Conservation (phyloP, 1,284 basidiomycete species). For the Moniliella sp. region DNA sequence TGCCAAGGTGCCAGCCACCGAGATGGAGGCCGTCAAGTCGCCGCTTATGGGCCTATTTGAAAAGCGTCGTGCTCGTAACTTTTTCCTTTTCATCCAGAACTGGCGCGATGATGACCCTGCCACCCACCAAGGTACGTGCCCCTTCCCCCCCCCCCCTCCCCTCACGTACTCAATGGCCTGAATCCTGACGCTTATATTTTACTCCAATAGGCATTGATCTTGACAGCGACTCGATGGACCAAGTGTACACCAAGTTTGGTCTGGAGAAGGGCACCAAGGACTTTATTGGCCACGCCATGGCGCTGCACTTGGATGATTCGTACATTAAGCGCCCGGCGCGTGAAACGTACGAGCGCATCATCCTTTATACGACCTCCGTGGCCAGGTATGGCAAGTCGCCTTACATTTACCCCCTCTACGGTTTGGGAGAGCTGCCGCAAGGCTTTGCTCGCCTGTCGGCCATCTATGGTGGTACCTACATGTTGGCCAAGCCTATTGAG, state of each 20-base stretch:
- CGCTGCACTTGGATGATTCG: constrained; percentile 74
- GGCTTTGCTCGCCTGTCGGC: constrained; percentile 84
- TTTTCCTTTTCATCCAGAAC: constrained; percentile 86
- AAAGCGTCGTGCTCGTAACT: constrained; percentile 92
- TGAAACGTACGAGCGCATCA: constrained; percentile 74
- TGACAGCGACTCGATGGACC: constrained; percentile 25
- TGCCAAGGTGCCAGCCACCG: constrained; percentile 90
- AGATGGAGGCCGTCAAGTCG: constrained; percentile 77
- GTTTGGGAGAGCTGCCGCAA: constrained; percentile 92
- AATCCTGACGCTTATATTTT: too few species aligned
- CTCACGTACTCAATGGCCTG: too few species aligned
- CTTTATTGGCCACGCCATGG: constrained; percentile 98
- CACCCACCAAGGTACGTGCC: constrained; percentile 62
- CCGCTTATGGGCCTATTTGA: constrained; percentile 95
- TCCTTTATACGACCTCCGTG: constrained; percentile 95
- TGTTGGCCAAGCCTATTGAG: constrained; percentile 93
- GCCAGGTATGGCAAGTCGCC: constrained; percentile 97
- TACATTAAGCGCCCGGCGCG: constrained; percentile 82
- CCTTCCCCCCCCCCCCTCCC: neutral
- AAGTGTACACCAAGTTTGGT: constrained; percentile 80
- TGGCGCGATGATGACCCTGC: constrained; percentile 85
- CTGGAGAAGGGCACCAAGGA: constrained; percentile 92
- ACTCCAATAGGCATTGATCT: constrained; percentile 36
- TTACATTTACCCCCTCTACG: constrained; percentile 97
- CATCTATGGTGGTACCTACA: constrained; percentile 98